Conservation (phyloP, 345 rosid genomes). For the Salix viminalis region DNA sequence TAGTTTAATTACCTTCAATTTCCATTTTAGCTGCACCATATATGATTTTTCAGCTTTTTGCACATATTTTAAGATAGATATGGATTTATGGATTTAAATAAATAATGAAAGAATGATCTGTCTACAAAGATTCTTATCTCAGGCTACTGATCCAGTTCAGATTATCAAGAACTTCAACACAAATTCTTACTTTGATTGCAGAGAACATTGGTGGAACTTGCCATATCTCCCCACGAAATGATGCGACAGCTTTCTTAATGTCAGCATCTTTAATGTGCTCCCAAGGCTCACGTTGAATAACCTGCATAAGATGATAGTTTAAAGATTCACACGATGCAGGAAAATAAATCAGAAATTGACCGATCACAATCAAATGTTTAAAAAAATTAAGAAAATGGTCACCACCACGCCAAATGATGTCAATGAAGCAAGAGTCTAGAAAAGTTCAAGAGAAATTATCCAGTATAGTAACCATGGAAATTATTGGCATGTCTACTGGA, state of each 20-base stretch:
- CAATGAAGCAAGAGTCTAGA: background rate
- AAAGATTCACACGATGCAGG: background rate
- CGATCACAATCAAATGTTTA: background rate
- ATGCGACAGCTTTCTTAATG: slow-evolving; percentile 64
- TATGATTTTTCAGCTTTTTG: background rate
- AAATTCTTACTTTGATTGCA: slow-evolving; percentile 79
- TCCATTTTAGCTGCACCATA: background rate
- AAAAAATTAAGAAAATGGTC: background rate
- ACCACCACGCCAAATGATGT: background rate
- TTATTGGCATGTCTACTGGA: background rate
- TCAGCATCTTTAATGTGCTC: slow-evolving; percentile 87
- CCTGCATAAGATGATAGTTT: slow-evolving; percentile 36
- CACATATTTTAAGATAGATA: background rate
- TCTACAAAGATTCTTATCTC: background rate
- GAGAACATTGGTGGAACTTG: slow-evolving; percentile 99
- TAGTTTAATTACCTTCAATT: background rate
- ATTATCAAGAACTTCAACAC: background rate
- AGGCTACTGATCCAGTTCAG: background rate
- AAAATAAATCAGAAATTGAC: background rate
- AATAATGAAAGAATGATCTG: slow-evolving; percentile 1
- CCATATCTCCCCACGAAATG: slow-evolving; percentile 93
- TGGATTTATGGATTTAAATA: background rate
- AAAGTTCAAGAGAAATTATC: background rate
- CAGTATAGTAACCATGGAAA: background rate
- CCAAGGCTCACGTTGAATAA: slow-evolving; percentile 93